Evolutionary conservation across 2,329 filamentous ascomycete species (phyloP).

Genomic region (Ceratocystis colombiana): DNA sequence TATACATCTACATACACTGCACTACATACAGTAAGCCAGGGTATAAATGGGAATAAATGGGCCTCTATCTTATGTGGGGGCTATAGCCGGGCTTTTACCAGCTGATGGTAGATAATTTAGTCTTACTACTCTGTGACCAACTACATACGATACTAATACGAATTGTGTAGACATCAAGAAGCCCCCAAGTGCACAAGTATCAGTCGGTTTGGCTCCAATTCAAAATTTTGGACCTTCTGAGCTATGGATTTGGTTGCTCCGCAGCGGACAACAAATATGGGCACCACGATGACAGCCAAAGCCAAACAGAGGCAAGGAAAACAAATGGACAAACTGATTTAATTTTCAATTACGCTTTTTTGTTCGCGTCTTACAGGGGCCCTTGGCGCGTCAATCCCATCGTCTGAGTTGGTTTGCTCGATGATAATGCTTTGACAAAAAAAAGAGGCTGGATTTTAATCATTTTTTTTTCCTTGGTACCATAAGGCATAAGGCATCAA

Average conservation of each 20-base stretch:
- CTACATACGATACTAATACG: too few species aligned
- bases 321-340: not conserved
- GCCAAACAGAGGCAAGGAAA: not conserved
- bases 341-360: not conserved
- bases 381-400: not conserved
- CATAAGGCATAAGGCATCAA: not conserved
- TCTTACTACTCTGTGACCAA: too few species aligned
- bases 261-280: constrained; percentile 6
- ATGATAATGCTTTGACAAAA: not conserved
- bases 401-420: not conserved
- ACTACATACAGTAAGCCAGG: not conserved
- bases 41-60: not conserved
- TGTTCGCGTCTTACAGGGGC: constrained; percentile 5
- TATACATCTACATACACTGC: too few species aligned
- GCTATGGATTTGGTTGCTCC: constrained; percentile 1
- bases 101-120: not conserved
- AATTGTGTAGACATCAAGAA: not conserved
- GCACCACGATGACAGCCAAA: not conserved
- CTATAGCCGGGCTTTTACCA: not conserved
- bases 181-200: not conserved
- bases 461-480: not conserved
- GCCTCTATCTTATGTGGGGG: not conserved
- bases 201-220: not conserved
- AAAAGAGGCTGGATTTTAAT: not conserved
- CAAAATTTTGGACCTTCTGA: not conserved